phyloP scores from a whole-genome alignment of 2,329 filamentous ascomycete species.

The Alternaria postmessia region DNA sequence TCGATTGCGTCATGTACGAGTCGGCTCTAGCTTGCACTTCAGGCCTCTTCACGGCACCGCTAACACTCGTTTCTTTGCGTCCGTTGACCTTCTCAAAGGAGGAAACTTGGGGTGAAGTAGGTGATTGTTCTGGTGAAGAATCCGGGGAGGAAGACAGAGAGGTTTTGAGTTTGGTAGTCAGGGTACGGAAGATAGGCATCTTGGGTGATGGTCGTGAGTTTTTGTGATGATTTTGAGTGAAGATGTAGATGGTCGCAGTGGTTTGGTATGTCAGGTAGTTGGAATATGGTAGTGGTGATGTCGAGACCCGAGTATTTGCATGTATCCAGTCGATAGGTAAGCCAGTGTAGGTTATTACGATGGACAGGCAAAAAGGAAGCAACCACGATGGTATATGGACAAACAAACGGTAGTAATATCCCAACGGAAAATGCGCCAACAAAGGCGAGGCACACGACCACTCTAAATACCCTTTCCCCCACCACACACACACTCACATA shows the following conservation, averaged over 20 bases:
- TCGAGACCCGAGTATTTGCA: slow-evolving; percentile 7
- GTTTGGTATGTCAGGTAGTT: neutral
- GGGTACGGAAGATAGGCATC: slow-evolving; percentile 43
- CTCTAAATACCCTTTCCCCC: slow-evolving; percentile 5
- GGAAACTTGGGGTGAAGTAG: slow-evolving; percentile 27
- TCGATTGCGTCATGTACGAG: slow-evolving; percentile 31
- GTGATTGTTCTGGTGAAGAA: slow-evolving; percentile 21
- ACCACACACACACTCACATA: slow-evolving; percentile 4
- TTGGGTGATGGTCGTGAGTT: slow-evolving; percentile 3
- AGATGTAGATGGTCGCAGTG: neutral
- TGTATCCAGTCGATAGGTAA: slow-evolving; percentile 5
- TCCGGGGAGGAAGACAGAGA: slow-evolving; percentile 38
- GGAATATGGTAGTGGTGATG: slow-evolving; percentile 1
- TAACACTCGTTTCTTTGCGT: slow-evolving; percentile 25
- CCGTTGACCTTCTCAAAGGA: slow-evolving; percentile 39
- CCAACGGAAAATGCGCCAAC: neutral
- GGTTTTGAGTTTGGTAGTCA: slow-evolving; percentile 43
- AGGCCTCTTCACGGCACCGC: slow-evolving; percentile 21
- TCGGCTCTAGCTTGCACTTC: slow-evolving; percentile 26
- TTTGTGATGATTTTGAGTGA: neutral
- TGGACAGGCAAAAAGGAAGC: neutral
- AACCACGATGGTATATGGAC: neutral
- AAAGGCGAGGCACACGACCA: slow-evolving; percentile 1
- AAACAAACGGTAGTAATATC: slow-evolving; percentile 5
- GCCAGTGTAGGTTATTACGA: neutral